phyloP scores from a whole-genome alignment of 108 stramenopile species.

The Cyclotella kingstonii region DNA sequence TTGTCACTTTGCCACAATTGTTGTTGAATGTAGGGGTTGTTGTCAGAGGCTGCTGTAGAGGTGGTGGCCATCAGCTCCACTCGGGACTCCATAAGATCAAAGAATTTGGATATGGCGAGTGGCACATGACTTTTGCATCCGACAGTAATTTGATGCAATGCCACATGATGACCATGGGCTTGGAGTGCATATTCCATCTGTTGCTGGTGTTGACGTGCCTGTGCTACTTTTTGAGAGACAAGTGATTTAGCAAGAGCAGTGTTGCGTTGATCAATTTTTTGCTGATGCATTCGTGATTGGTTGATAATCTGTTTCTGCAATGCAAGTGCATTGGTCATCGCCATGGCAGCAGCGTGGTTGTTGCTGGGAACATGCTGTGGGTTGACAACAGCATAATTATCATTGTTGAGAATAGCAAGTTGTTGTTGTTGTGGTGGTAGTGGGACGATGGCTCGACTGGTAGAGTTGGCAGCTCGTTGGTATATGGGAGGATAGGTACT shows the following conservation, averaged over 20 bases:
- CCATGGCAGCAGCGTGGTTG: not conserved
- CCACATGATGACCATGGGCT: slow-evolving; percentile 31
- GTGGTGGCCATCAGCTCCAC: slow-evolving; percentile 44
- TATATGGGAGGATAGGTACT: no score
- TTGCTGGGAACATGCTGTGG: not conserved
- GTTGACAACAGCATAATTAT: slow-evolving; percentile 8
- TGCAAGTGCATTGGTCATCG: slow-evolving; percentile 3
- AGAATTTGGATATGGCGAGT: slow-evolving; percentile 31
- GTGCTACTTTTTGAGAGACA: slow-evolving; percentile 25
- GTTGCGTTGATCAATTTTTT: slow-evolving; percentile 9
- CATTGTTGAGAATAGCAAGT: no score
- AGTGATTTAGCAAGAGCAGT: slow-evolving; percentile 16
- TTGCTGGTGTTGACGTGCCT: slow-evolving; percentile 20
- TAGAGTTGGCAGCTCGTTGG: no score
- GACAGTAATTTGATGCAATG: slow-evolving; percentile 25
- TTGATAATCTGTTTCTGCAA: slow-evolving; percentile 6
- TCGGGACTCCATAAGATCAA: slow-evolving; percentile 32
- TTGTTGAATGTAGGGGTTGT: no score
- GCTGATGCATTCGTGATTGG: slow-evolving; percentile 8
- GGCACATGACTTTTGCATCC: slow-evolving; percentile 39
- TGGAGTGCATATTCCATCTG: slow-evolving; percentile 23
- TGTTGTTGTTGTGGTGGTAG: no score
- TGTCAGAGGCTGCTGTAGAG: no score
- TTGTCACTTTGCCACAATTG: no score
- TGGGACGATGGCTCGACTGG: no score